These are phyloP conservation scores for Rusavskia elegans DNA, from an alignment of 495 filamentous ascomycete species.

Conservation along the genomic window DNA sequence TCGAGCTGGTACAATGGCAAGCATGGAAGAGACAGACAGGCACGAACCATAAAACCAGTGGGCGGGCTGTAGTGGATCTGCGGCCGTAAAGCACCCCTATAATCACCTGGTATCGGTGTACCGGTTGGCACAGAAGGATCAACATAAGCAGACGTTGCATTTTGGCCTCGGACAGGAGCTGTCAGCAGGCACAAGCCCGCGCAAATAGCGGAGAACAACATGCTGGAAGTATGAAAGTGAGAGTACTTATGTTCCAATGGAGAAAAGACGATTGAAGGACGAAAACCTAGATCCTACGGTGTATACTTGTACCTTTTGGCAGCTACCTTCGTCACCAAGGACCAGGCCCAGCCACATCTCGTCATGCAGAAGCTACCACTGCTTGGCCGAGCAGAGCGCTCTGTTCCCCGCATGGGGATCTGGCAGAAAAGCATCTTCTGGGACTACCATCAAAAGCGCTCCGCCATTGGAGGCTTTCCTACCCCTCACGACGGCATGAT, in stretches of 20 bases:
- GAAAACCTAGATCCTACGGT: background rate
- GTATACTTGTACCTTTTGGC: background rate
- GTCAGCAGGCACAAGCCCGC: background rate
- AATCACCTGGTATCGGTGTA: constrained; percentile 22
- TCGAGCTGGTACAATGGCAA: background rate
- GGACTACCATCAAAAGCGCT: background rate
- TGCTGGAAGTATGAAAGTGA: background rate
- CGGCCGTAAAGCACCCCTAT: constrained; percentile 29
- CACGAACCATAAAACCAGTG: constrained; percentile 29
- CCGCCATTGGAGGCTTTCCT: background rate
- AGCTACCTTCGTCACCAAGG: background rate
- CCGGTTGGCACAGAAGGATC: constrained; percentile 22
- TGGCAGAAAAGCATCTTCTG: background rate
- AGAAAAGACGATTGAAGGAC: background rate
- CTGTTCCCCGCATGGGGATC: background rate
- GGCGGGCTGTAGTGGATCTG: constrained; percentile 39
- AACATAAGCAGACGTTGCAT: constrained; percentile 10
- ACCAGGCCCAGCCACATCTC: background rate
- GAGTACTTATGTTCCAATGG: background rate
- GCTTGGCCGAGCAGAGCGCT: background rate
- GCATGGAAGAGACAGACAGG: background rate
- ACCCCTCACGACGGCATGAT: background rate
- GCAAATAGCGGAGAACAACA: background rate
- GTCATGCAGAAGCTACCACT: background rate
- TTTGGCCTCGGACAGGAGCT: constrained; percentile 5